Evolutionary conservation across 345 rosid species (phyloP).

Genomic region (Erucastrum elatum): DNA sequence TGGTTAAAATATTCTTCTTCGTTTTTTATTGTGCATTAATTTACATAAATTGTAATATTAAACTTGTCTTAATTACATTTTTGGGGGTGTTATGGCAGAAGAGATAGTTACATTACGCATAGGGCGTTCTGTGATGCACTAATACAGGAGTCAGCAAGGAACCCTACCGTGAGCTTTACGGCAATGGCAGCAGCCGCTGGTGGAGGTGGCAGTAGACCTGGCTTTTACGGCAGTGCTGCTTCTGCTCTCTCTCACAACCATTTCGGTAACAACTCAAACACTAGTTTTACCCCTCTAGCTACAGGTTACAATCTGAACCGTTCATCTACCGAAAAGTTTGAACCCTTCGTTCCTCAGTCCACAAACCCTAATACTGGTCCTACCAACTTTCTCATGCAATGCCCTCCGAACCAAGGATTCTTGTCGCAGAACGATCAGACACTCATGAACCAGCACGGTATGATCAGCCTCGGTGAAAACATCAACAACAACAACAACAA

Average conservation of each 20-base stretch:
- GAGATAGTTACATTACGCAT: conserved; percentile 87
- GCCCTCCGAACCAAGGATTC: conserved; percentile 40
- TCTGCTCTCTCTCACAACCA: conserved; percentile 38
- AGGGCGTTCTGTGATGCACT: conserved; percentile 85
- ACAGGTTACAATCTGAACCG: conserved; percentile 38
- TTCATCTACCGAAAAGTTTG: conserved; percentile 35
- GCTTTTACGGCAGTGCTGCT: conserved; percentile 45
- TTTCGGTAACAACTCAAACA: conserved; percentile 21
- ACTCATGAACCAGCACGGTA: conserved; percentile 37
- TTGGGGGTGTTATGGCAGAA: conserved; percentile 43
- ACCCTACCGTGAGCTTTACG: conserved; percentile 50
- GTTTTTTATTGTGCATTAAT: neutral
- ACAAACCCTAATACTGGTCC: conserved; percentile 36
- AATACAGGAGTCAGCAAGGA: conserved; percentile 71
- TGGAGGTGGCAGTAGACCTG: conserved; percentile 35
- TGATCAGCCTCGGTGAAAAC: conserved; percentile 28
- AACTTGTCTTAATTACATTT: neutral
- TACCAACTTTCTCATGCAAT: conserved; percentile 52
- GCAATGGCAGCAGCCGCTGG: conserved; percentile 37
- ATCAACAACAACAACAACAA: conserved; percentile 23
- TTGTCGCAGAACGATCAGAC: conserved; percentile 27
- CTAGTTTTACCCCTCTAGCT: conserved; percentile 27
- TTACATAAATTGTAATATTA: neutral
- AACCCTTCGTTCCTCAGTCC: conserved; percentile 45
- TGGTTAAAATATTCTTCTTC: neutral